Percentiles rank a stretch among this genome's conserved stretches.
Conservation (phyloP, 202 grass and related monocot species). For the Carex arenaria region DNA sequence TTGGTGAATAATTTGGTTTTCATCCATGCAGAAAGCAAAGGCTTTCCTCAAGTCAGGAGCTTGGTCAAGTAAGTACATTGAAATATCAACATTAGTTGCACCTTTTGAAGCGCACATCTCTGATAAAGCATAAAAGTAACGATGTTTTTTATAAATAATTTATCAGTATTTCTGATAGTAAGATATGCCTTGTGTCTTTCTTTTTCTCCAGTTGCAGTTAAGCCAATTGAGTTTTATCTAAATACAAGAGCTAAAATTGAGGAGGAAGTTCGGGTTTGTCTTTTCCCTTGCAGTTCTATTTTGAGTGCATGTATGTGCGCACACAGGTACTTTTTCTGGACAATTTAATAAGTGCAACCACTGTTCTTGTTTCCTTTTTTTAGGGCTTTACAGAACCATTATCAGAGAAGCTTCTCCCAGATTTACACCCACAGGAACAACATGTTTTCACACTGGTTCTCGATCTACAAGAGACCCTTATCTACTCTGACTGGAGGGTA, state of each 20-base stretch:
- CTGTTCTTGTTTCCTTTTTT: slow-evolving; percentile 22
- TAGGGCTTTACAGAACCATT: slow-evolving; percentile 95
- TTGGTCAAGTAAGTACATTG: slow-evolving; percentile 56
- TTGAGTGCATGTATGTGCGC: not conserved
- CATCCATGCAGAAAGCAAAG: slow-evolving; percentile 60
- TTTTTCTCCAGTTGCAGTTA: slow-evolving; percentile 53
- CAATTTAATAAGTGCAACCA: slow-evolving; percentile 25
- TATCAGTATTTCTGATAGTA: slow-evolving; percentile 13
- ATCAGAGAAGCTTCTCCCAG: slow-evolving; percentile 97
- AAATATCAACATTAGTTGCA: slow-evolving; percentile 20
- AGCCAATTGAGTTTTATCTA: slow-evolving; percentile 62
- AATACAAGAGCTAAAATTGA: slow-evolving; percentile 76
- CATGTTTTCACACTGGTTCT: slow-evolving; percentile 95
- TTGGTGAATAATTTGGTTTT: not conserved
- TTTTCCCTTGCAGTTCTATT: not conserved
- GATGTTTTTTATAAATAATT: slow-evolving; percentile 10
- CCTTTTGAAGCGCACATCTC: not conserved
- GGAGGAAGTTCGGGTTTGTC: slow-evolving; percentile 74
- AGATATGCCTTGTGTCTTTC: slow-evolving; percentile 13
- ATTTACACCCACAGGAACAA: slow-evolving; percentile 88
- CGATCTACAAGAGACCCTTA: slow-evolving; percentile 92
- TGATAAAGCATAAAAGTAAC: slow-evolving; percentile 1
- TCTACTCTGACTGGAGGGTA: slow-evolving; percentile 99
- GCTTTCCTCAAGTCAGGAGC: slow-evolving; percentile 55
- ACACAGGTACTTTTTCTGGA: slow-evolving; percentile 14